phyloP scores from a whole-genome alignment of 306 rosid genomes.

The Datisca glomerata region DNA sequence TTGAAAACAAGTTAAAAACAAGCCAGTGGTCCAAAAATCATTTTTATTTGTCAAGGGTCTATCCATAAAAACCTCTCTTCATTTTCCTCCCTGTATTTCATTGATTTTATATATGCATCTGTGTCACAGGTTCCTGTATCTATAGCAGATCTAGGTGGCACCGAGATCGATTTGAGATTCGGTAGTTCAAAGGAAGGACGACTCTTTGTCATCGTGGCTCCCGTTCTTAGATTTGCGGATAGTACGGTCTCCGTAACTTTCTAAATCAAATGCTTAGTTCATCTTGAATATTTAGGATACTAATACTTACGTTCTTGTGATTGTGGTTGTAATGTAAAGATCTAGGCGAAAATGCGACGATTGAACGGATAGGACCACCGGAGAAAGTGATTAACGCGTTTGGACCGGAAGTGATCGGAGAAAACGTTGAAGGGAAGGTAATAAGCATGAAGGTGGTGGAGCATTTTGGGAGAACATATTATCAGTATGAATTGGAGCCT shows the following conservation, averaged over 20 bases:
- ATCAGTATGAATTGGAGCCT: slow-evolving; percentile 92
- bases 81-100: too few species aligned
- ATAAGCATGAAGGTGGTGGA: slow-evolving; percentile 42
- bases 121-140: slow-evolving; percentile 83
- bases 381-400: slow-evolving; percentile 82
- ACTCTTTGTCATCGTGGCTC: slow-evolving; percentile 74
- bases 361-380: slow-evolving; percentile 78
- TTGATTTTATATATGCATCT: too few species aligned
- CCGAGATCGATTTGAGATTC: slow-evolving; percentile 90
- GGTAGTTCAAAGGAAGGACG: slow-evolving; percentile 79
- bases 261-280: slow-evolving; percentile 1
- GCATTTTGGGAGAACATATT: slow-evolving; percentile 74
- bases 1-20: too few species aligned
- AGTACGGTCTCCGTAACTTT: slow-evolving; percentile 26
- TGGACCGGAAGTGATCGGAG: slow-evolving; percentile 94
- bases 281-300: neutral
- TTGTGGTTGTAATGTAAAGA: slow-evolving; percentile 25
- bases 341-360: slow-evolving; percentile 71
- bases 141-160: slow-evolving; percentile 99
- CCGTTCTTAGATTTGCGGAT: slow-evolving; percentile 83
- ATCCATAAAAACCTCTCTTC: too few species aligned
- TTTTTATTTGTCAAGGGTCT: too few species aligned
- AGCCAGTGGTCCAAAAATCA: too few species aligned
- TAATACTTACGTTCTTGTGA: neutral
- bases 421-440: slow-evolving; percentile 92